phyloP scores from a whole-genome alignment of 345 rosid species.

The Syzygium aromaticum region DNA sequence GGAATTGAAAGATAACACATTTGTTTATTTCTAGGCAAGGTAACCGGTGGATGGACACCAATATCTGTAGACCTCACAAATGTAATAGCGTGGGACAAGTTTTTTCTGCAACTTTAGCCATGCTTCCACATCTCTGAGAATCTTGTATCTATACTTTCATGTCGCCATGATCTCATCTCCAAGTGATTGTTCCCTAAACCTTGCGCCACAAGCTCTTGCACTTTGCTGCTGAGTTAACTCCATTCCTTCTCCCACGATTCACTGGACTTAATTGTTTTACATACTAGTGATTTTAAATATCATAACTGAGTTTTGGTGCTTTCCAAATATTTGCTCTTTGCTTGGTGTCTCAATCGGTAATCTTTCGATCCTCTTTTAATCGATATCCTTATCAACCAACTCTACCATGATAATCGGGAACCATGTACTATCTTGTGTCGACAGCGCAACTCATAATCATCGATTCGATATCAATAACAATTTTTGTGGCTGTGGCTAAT shows the following conservation, averaged over 20 bases:
- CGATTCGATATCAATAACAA: rapidly evolving
- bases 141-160: background rate
- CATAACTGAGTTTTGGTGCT: rapidly evolving
- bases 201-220: background rate
- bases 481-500: background rate
- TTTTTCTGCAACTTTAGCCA: background rate
- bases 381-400: background rate
- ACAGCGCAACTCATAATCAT: background rate
- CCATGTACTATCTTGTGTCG: background rate
- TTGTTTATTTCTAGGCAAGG: background rate
- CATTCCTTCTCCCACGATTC: background rate
- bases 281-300: rapidly evolving
- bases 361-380: background rate
- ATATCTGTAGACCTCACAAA: background rate
- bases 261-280: background rate
- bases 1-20: background rate
- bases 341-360: background rate
- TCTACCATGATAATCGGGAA: background rate
- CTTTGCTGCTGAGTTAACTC: background rate
- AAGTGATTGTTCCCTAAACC: background rate
- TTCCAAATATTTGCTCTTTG: background rate
- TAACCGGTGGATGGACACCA: background rate
- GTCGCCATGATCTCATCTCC: background rate
- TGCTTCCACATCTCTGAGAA: background rate
- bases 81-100: no score